Percentiles rank a stretch among this genome's conserved stretches.
Evolutionary conservation across 768 basidiomycete species (phyloP).

Genomic region (Hydnum rufescens): DNA sequence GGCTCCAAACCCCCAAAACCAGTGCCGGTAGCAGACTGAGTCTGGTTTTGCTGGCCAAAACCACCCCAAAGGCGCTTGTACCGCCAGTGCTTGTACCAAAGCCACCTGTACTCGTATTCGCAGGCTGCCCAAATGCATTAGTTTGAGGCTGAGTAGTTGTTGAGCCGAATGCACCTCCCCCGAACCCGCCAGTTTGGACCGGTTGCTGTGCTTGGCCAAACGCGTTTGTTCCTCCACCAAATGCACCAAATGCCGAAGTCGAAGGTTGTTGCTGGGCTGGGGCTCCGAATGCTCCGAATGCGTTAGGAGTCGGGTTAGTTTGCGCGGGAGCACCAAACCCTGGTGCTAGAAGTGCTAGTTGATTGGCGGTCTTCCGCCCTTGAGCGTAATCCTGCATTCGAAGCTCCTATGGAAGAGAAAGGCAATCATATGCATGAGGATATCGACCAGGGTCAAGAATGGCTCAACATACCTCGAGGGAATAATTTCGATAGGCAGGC

Average conservation of each 20-base stretch:
- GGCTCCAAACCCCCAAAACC: slow-evolving; percentile 10
- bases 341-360: neutral
- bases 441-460: slow-evolving; percentile 11
- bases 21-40: slow-evolving; percentile 14
- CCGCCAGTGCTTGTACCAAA: neutral
- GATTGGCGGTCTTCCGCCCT: slow-evolving; percentile 39
- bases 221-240: neutral
- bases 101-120: neutral
- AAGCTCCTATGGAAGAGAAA: slow-evolving; percentile 34
- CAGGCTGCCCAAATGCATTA: slow-evolving; percentile 5
- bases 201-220: slow-evolving; percentile 9
- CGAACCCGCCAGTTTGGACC: slow-evolving; percentile 10
- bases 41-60: slow-evolving; percentile 14
- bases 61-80: slow-evolving; percentile 1
- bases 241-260: neutral
- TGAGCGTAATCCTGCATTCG: slow-evolving; percentile 59
- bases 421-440: slow-evolving; percentile 9
- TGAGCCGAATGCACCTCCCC: slow-evolving; percentile 1
- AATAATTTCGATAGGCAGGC: slow-evolving; percentile 57
- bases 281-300: slow-evolving; percentile 4
- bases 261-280: neutral
- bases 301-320: slow-evolving; percentile 2
- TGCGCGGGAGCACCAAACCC: neutral
- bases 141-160: slow-evolving; percentile 4
- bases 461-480: slow-evolving; percentile 40